Percentiles rank a stretch among this genome's conserved stretches.
phyloP scores from a whole-genome alignment of 1,284 basidiomycete genomes.

The Erythrobasidium hasegawianum region DNA sequence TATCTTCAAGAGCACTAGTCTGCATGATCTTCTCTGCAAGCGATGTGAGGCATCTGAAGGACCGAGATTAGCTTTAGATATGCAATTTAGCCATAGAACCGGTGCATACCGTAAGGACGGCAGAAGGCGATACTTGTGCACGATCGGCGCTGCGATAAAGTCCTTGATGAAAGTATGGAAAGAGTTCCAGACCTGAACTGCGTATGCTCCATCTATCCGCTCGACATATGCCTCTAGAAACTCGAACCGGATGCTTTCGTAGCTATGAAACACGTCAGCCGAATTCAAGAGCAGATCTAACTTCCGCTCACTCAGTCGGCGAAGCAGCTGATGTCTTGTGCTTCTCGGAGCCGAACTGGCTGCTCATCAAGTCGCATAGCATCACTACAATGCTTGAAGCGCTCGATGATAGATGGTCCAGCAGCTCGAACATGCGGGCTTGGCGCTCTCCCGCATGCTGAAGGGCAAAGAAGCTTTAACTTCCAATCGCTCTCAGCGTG shows the following conservation, averaged over 20 bases:
- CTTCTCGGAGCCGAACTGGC: constrained; percentile 14
- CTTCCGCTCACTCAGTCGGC: constrained; percentile 20
- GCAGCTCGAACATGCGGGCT: constrained; percentile 65
- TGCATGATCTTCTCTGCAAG: constrained; percentile 80
- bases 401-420: constrained; percentile 77
- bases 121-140: constrained; percentile 68
- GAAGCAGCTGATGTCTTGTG: constrained; percentile 6
- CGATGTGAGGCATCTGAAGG: constrained; percentile 67
- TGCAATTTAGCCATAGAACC: too few relatives aligned
- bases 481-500: too few relatives aligned
- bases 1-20: constrained; percentile 84
- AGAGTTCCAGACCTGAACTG: constrained; percentile 78
- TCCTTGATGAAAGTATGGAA: constrained; percentile 75
- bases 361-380: constrained; percentile 64
- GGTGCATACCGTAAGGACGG: constrained; percentile 62
- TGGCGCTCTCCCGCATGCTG: constrained; percentile 31
- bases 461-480: neutral
- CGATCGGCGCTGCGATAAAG: constrained; percentile 59
- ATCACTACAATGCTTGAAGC: constrained; percentile 85
- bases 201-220: constrained; percentile 79
- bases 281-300: neutral
- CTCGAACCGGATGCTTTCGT: constrained; percentile 55
- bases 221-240: constrained; percentile 86
- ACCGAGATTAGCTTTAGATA: too few relatives aligned
- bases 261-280: constrained; percentile 46